These are phyloP conservation scores for Platanthera zijinensis DNA, from an alignment of 106 monocot species.

Conservation along the genomic window DNA sequence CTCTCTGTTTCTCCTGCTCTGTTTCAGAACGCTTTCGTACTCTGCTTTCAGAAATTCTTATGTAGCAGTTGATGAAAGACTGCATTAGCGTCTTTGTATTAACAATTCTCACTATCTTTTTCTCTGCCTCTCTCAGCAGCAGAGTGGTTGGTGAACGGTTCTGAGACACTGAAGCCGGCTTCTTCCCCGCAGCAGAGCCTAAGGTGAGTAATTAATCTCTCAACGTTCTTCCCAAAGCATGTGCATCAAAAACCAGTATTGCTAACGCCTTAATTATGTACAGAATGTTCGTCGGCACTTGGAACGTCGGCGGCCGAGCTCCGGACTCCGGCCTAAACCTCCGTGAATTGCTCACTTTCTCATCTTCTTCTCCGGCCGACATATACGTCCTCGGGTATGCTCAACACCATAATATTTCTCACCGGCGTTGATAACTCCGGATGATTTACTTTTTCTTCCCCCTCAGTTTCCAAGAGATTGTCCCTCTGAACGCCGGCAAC, in stretches of 20 bases:
- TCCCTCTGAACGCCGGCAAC: constrained; percentile 56
- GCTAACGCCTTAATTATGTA: not conserved
- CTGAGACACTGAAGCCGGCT: not conserved
- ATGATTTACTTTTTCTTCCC: not conserved
- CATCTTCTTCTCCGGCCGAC: constrained; percentile 34
- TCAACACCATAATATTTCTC: not conserved
- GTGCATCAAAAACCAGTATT: not conserved
- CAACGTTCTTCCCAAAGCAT: not conserved
- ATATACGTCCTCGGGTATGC: constrained; percentile 62
- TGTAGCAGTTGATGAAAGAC: not conserved
- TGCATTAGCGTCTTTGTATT: not conserved
- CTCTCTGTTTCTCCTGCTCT: constrained; percentile 6
- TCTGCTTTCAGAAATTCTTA: not conserved
- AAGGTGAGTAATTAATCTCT: not conserved
- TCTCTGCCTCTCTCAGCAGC: not conserved
- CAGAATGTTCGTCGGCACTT: constrained; percentile 79
- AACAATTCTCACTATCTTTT: not conserved
- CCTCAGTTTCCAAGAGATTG: constrained; percentile 64
- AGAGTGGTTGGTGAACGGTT: constrained; percentile 10
- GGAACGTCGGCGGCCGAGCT: constrained; percentile 73
- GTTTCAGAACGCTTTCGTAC: not conserved
- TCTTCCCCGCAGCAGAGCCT: constrained; percentile 7
- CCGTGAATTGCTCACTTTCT: constrained; percentile 35
- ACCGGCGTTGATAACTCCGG: not conserved
- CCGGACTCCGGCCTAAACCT: constrained; percentile 43